These are phyloP conservation scores for Candida takata DNA, from an alignment of 805 yeast genomes.

Conservation along the genomic window DNA sequence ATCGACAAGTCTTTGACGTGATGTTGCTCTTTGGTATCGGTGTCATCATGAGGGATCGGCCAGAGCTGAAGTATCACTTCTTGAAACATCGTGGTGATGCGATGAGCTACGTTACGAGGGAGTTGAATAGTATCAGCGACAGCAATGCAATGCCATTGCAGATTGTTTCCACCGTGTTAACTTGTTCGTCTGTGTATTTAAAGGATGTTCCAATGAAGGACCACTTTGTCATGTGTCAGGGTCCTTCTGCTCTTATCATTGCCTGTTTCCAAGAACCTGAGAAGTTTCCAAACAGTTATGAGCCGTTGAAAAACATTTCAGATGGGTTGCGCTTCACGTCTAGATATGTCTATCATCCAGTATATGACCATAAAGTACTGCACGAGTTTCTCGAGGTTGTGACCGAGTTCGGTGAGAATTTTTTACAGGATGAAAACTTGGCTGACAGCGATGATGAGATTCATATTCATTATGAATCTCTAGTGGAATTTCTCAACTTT, in stretches of 20 bases:
- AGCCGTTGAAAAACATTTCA: slow-evolving; percentile 10
- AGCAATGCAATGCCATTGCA: slow-evolving; percentile 10
- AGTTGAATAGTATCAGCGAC: slow-evolving; percentile 12
- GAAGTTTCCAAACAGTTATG: slow-evolving; percentile 10
- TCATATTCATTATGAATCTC: slow-evolving; percentile 2
- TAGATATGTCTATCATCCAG: slow-evolving; percentile 16
- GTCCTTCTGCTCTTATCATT: slow-evolving; percentile 15
- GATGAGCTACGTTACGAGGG: slow-evolving; percentile 7
- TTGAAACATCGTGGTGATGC: slow-evolving; percentile 12
- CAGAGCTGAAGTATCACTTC: slow-evolving; percentile 6
- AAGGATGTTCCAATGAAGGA: slow-evolving; percentile 8
- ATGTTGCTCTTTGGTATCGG: slow-evolving; percentile 14
- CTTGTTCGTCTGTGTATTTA: slow-evolving; percentile 10
- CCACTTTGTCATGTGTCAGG: slow-evolving; percentile 13
- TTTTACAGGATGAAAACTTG: slow-evolving; percentile 5
- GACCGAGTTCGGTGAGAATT: slow-evolving; percentile 13
- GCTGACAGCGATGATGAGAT: slow-evolving; percentile 8
- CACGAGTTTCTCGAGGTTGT: slow-evolving; percentile 15
- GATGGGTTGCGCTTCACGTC: slow-evolving; percentile 17
- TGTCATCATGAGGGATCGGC: slow-evolving; percentile 3
- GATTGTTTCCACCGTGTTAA: slow-evolving; percentile 5
- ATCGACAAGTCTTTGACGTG: slow-evolving; percentile 8
- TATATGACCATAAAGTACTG: slow-evolving; percentile 13
- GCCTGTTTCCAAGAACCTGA: slow-evolving; percentile 12
- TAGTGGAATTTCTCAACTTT: slow-evolving; percentile 7